Evolutionary conservation across 257 asterid species (phyloP).

Genomic region (Solanum appendiculatum): DNA sequence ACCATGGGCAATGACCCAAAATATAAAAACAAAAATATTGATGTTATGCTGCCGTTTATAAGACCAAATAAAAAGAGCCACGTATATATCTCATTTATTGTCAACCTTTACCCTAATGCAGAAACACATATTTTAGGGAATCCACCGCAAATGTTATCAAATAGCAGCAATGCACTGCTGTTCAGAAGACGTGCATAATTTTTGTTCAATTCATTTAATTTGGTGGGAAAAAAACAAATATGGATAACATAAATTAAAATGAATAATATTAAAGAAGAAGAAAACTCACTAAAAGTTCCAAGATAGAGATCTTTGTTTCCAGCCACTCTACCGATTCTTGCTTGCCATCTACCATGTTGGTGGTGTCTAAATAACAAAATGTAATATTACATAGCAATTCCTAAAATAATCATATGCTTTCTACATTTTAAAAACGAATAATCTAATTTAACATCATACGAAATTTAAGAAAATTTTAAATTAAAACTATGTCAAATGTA

Average conservation of each 20-base stretch:
- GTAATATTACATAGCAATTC: background rate
- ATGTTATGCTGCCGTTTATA: slow-evolving; percentile 19
- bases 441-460: too few species aligned
- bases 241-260: background rate
- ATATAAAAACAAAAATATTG: background rate
- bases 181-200: background rate
- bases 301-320: slow-evolving; percentile 86
- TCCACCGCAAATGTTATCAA: slow-evolving; percentile 47
- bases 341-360: slow-evolving; percentile 95
- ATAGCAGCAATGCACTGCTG: slow-evolving; percentile 9
- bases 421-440: too few species aligned
- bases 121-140: slow-evolving; percentile 6
- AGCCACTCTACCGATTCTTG: slow-evolving; percentile 84
- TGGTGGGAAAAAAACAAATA: background rate
- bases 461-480: too few species aligned
- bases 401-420: too few species aligned
- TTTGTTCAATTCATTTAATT: background rate
- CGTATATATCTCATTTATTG: slow-evolving; percentile 22
- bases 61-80: slow-evolving; percentile 27
- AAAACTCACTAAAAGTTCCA: slow-evolving; percentile 75
- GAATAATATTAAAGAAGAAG: background rate
- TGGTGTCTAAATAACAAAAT: slow-evolving; percentile 65
- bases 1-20: background rate
- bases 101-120: background rate
- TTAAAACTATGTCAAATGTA: too few species aligned